Evolutionary conservation across 352 stramenopile species (phyloP), one percentile per base, ranked within the genome.

Genomic region (Pythium dissimile): DNA sequence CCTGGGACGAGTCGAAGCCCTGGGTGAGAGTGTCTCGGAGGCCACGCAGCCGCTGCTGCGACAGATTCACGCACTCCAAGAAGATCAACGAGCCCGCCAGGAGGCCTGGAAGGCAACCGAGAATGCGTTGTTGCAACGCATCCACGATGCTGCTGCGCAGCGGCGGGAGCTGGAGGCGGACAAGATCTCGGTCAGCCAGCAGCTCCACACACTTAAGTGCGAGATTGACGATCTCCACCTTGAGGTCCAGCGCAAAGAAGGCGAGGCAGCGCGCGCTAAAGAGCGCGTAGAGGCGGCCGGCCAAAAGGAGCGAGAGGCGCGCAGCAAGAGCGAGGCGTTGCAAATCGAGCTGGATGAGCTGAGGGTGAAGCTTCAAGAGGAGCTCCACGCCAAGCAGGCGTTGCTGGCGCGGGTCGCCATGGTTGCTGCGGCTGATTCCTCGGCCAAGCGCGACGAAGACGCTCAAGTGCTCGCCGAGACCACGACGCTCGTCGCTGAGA

Each of bases 41-140:
- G 81, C 84, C 3, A 92, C 84, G 10, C 76, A 89, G 47, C 84
- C 84, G n/a, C 64, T 94, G 6, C 49, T 89, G 37, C 77, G 73
- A 9, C 84, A 94, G 59, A 85, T 94, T 44, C 67, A 84, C 37
- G 68, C 64, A 20, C 63, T 94, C 2, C 75, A 88, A 45, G 76
- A 92, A 48, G 81, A 92, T 24, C 74, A 86, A 20, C 77, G 80
- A 9, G 56, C 58, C 7, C 71, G 73, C 16, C 76, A 89, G 37
- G 72, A 89, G 11, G 71, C 47, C 0, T 91, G 81, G 81, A 77
- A 77, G 27, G 59, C 66, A 2, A 82, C 68, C 0, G 80, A 90
- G 44, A 62, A 44, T 3, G 65, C 71, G 27, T 58, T 89, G 2
- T 26, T 76, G 34, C 59, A 65, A n/a, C 69, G 69, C 12, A 75